A percentile compares a stretch with the other conserved stretches of the same genome.
These are phyloP conservation scores for Curvularia hawaiiensis DNA, from an alignment of 2,329 filamentous ascomycete species.

Conservation along the genomic window DNA sequence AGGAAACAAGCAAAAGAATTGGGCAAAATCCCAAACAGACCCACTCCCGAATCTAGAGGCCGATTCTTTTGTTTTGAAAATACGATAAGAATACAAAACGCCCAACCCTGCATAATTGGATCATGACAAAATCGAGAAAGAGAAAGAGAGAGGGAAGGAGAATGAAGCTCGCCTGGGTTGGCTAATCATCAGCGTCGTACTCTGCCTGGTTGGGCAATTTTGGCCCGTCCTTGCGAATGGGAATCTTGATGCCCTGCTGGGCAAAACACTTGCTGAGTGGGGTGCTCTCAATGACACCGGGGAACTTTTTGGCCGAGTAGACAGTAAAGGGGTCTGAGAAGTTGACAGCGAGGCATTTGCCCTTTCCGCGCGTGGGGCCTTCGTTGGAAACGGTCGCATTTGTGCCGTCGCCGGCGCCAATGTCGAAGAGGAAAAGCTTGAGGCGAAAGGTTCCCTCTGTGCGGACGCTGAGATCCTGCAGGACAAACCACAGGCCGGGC, in stretches of 20 bases:
- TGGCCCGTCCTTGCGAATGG: conserved; percentile 84
- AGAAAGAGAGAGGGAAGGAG: not conserved
- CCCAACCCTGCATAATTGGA: not conserved
- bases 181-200: conserved; percentile 49
- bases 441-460: conserved; percentile 87
- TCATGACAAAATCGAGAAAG: not conserved
- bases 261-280: conserved; percentile 91
- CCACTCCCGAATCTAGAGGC: not conserved
- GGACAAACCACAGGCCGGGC: conserved; percentile 93
- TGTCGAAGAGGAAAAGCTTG: conserved; percentile 82
- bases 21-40: not conserved
- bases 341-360: conserved; percentile 80
- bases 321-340: conserved; percentile 93
- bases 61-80: not conserved
- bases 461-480: conserved; percentile 92
- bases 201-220: conserved; percentile 54
- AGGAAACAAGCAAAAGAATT: not conserved
- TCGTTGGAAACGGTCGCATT: conserved; percentile 58
- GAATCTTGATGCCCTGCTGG: conserved; percentile 93
- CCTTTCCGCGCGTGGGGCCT: conserved; percentile 68
- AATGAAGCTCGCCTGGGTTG: too few relatives aligned
- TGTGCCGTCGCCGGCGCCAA: conserved; percentile 62
- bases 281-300: conserved; percentile 94
- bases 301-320: conserved; percentile 97
- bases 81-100: not conserved